Evolutionary conservation across 768 basidiomycete genomes (phyloP), one percentile per base, ranked within the genome.

Genomic region (Termitomyces sp.): DNA sequence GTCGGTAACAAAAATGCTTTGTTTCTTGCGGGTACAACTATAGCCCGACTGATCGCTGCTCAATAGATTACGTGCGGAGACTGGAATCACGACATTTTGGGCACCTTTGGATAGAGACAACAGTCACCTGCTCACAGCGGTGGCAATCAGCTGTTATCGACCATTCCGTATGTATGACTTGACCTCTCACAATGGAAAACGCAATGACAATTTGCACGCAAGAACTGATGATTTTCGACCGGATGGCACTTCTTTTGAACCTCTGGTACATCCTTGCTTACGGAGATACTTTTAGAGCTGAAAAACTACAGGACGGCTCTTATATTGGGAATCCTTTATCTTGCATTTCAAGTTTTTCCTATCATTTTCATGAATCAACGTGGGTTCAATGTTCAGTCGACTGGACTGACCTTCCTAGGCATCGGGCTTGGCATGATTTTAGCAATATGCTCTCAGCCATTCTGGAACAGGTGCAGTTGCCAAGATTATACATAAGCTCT

Each of bases 191-290:
- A 6, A 26, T 26, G 24, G 26, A 3, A 2, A 12, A 38, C 5
- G 9, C 2, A 26, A 18, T 38, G 36, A 52, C 13, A 12, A 26
- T 26, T 3, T 18, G 0, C 10, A 6, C 9, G 18, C 36, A 58
- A 88, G 87, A 84, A 67, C 72, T 91, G 6, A 71, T 90, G 5
- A 43, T 81, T 0, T 80, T 75, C 50, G 88, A 94, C 62, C 77
- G 80, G n/a, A 93, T 92, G 89, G 86, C 87, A 0, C 75, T 92
- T 4, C 69, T 87, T 5, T 74, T 93, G 9, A 79, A 90, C 67
- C 68, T 80, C 14, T 92, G 90, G 91, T 87, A 68, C 3, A 78
- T 65, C 43, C 22, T 55, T 32, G 13, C 33, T 16, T 0, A 18
- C 22, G 6, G 33, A 30, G 40, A 35, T 26, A 36, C 44, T 30